Conservation (phyloP, 306 rosid genomes). For the Lupinus albus region DNA sequence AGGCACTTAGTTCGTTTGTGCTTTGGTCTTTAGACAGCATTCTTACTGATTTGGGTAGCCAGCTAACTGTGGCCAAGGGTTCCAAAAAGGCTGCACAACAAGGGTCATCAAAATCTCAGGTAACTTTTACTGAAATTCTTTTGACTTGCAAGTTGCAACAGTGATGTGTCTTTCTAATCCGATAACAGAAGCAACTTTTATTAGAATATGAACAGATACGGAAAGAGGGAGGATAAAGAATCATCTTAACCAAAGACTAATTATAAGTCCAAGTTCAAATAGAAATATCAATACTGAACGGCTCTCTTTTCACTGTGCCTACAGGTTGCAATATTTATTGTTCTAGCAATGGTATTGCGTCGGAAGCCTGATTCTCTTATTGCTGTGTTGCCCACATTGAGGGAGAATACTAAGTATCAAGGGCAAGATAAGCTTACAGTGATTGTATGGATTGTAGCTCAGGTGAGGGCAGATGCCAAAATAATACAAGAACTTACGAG, state of each 20-base stretch:
- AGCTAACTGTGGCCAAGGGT: constrained; percentile 66
- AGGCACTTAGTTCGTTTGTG: constrained; percentile 65
- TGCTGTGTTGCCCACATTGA: constrained; percentile 60
- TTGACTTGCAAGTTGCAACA: constrained; percentile 13
- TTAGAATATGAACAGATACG: constrained; percentile 9
- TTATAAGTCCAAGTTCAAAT: constrained; percentile 9
- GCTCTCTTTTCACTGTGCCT: constrained; percentile 28
- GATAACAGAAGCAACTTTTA: neutral
- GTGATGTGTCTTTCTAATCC: constrained; percentile 2
- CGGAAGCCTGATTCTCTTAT: constrained; percentile 81
- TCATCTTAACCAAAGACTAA: neutral
- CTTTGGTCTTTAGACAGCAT: constrained; percentile 77
- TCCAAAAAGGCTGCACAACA: constrained; percentile 70
- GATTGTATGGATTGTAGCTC: constrained; percentile 74
- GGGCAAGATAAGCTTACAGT: constrained; percentile 92
- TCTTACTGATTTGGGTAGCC: constrained; percentile 69
- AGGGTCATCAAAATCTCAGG: constrained; percentile 82
- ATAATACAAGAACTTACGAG: neutral
- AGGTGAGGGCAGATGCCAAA: constrained; percentile 58
- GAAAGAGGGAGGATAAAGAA: constrained; percentile 4
- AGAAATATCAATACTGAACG: constrained; percentile 3
- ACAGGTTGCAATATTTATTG: constrained; percentile 91
- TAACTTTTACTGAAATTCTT: constrained; percentile 39
- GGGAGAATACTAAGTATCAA: constrained; percentile 75
- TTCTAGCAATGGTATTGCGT: constrained; percentile 78